phyloP scores from a whole-genome alignment of 305 asterid species.

The Withania somnifera region DNA sequence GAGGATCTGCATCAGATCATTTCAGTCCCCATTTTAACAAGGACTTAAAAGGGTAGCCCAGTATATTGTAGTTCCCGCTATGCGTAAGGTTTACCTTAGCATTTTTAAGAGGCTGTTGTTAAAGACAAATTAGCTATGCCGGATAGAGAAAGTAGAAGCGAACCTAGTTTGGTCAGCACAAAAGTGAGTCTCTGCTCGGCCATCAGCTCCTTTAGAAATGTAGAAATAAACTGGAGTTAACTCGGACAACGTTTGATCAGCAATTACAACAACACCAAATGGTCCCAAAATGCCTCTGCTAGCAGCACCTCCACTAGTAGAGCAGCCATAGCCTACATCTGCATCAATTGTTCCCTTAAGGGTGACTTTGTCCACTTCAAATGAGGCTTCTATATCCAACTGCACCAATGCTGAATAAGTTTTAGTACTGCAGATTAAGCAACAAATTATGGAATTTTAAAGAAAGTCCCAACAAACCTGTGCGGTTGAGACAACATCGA shows the following conservation, averaged over 20 bases:
- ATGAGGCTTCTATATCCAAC: conserved; percentile 62
- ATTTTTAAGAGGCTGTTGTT: no score
- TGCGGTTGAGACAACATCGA: conserved; percentile 32
- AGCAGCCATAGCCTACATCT: conserved; percentile 34
- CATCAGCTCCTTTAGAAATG: conserved; percentile 41
- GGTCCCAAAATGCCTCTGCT: conserved; percentile 73
- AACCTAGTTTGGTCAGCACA: conserved; percentile 71
- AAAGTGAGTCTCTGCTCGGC: conserved; percentile 42
- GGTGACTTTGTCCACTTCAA: conserved; percentile 37
- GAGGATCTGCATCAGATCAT: conserved; percentile 52
- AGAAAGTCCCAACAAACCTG: conserved; percentile 17
- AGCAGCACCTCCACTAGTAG: conserved; percentile 61
- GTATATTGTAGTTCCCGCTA: no score
- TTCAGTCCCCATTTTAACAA: neutral
- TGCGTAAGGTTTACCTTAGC: no score
- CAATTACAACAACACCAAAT: conserved; percentile 62
- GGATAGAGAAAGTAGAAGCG: neutral
- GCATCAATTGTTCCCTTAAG: conserved; percentile 20
- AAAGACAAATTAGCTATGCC: neutral
- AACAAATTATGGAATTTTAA: neutral
- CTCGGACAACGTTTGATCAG: conserved; percentile 45
- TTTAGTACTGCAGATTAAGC: neutral
- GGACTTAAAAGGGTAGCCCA: no score
- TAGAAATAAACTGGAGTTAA: conserved; percentile 73
- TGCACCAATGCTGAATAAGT: conserved; percentile 15